Evolutionary conservation across 2,329 filamentous ascomycete genomes (phyloP).

Genomic region (Hypoxylon sp.): DNA sequence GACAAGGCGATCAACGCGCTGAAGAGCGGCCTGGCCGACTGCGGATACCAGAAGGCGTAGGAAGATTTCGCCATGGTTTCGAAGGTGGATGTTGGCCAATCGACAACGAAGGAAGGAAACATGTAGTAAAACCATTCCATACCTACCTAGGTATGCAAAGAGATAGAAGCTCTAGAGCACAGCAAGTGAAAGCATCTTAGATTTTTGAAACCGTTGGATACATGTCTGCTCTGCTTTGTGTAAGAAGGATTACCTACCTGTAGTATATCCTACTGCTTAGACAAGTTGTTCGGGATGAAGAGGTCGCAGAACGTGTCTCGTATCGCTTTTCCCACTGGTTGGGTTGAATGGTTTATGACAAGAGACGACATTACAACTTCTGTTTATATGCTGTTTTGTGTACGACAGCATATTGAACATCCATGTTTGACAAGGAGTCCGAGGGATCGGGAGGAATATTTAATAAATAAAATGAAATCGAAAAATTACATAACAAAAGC

Average conservation of each 20-base stretch:
- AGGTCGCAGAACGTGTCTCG: too few relatives aligned
- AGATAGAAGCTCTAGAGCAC: slow-evolving; percentile 15
- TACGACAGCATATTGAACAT: slow-evolving; percentile 3
- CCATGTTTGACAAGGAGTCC: slow-evolving; percentile 4
- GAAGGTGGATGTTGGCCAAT: not conserved
- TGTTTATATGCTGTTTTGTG: slow-evolving; percentile 2
- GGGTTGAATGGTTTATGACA: too few relatives aligned
- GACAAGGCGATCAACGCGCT: slow-evolving; percentile 83
- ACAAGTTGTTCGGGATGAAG: too few relatives aligned
- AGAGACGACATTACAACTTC: too few relatives aligned
- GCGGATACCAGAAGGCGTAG: slow-evolving; percentile 66
- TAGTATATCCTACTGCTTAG: too few relatives aligned
- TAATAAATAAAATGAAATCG: too few relatives aligned
- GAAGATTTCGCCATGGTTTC: slow-evolving; percentile 4
- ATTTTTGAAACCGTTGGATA: slow-evolving; percentile 3
- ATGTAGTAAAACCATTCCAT: slow-evolving; percentile 18
- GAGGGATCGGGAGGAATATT: slow-evolving; percentile 11
- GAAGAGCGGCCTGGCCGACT: slow-evolving; percentile 76
- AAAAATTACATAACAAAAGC: not conserved
- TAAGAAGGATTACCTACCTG: slow-evolving; percentile 7
- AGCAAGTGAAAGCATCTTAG: slow-evolving; percentile 13
- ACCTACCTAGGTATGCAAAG: too few relatives aligned
- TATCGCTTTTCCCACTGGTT: too few relatives aligned
- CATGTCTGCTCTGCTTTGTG: slow-evolving; percentile 8
- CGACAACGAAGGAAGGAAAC: slow-evolving; percentile 7